These are phyloP conservation scores for Barnettozyma botsteinii DNA, from an alignment of 805 yeast species.

Conservation along the genomic window DNA sequence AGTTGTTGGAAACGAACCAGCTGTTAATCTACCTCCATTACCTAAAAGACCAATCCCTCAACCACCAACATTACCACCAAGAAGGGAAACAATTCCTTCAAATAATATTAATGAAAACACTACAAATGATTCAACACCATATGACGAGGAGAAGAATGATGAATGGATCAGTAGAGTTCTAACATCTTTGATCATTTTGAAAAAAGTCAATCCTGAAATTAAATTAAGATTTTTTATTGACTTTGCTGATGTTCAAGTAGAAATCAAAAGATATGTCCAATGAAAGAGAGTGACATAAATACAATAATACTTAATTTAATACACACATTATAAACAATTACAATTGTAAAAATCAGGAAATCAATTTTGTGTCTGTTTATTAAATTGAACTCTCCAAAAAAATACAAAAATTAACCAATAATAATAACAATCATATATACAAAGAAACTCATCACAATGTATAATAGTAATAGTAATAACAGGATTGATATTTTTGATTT, in stretches of 20 bases:
- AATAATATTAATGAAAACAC: not conserved
- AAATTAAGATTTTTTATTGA: constrained; percentile 19
- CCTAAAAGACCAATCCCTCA: constrained; percentile 26
- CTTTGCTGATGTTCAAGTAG: constrained; percentile 21
- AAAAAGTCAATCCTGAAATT: constrained; percentile 15
- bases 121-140: constrained; percentile 9
- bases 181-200: constrained; percentile 20
- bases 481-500: no score
- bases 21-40: constrained; percentile 14
- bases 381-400: not conserved
- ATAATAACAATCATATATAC: constrained; percentile 8
- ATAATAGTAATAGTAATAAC: not conserved
- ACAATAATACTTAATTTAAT: not conserved
- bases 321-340: no score
- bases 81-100: not conserved
- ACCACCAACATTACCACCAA: constrained; percentile 25
- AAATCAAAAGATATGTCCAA: constrained; percentile 19
- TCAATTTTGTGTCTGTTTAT: not conserved
- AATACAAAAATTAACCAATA: not conserved
- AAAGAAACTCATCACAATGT: constrained; percentile 24
- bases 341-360: no score
- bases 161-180: constrained; percentile 50
- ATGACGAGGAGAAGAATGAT: constrained; percentile 44
- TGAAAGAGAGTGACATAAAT: not conserved
- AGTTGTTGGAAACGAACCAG: not conserved